These are phyloP conservation scores for Actinidia arguta DNA, from an alignment of 179 eudicot species.

Conservation along the genomic window DNA sequence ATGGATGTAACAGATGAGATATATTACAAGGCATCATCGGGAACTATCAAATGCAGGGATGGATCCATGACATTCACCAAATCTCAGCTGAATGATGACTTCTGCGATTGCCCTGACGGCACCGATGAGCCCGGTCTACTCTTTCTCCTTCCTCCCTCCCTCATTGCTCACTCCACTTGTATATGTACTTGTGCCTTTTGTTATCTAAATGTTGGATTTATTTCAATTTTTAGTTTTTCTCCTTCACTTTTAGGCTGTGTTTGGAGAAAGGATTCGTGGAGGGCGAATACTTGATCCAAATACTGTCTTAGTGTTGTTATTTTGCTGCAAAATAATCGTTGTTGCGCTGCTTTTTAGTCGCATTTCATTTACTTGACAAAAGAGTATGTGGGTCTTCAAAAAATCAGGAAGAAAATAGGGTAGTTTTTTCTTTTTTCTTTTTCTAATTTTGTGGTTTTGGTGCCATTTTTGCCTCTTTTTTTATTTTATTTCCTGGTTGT, in stretches of 20 bases:
- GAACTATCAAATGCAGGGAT: constrained; percentile 73
- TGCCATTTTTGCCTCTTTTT: background rate
- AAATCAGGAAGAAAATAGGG: background rate
- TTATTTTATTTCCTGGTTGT: background rate
- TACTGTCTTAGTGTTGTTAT: background rate
- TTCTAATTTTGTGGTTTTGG: background rate
- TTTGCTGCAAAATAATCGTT: constrained; percentile 20
- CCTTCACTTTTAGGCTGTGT: background rate
- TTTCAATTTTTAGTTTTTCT: constrained; percentile 9
- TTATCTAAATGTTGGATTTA: background rate
- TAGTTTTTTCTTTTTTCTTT: background rate
- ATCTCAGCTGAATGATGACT: constrained; percentile 85
- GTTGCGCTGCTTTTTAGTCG: background rate
- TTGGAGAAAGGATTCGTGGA: too few species aligned
- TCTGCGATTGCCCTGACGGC: constrained; percentile 94
- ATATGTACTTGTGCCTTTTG: too few species aligned
- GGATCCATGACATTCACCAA: constrained; percentile 80
- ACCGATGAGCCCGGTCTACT: constrained; percentile 91
- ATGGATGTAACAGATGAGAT: constrained; percentile 56
- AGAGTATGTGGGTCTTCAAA: background rate
- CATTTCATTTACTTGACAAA: background rate
- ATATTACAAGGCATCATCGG: constrained; percentile 53
- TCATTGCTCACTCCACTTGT: background rate
- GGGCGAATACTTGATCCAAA: too few species aligned
- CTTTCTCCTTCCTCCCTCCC: background rate